Base-by-base conservation (phyloP, 148 eudicot genomes). In the Arbutus unedo region DNA sequence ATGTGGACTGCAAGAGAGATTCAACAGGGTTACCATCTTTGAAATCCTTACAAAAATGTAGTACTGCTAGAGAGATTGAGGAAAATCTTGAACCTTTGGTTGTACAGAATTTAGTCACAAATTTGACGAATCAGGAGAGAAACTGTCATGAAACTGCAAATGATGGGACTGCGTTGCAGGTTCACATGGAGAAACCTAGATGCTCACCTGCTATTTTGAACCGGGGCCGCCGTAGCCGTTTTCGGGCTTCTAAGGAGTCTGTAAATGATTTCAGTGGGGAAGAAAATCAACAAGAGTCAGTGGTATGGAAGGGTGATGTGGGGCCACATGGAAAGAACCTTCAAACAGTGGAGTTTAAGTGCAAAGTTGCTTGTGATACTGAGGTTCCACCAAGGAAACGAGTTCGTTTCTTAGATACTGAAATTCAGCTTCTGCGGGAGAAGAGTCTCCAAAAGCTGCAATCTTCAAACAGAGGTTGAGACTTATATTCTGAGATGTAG, bases 401-500 rank as follows among this genome's bases (percentile, higher is more conserved):
- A 81, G 98, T 93, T 81, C 91, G 78, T 67, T 95, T 95, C 81
- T 78, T 85, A 68, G 94, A 87, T 18, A 44, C 77, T 62, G 84
- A 86, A 66, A 55, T 79, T 54, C 84, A 82, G 60, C 60, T 82
- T 84, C 85, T 68, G 44, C 82, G 81, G 75, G 84, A 81, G 60
- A 84, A 81, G 38, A 82, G 72, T 54, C 82, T 76, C 47, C 81
- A 81, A 55, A 88, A 77, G 80, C 66, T 48, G 21, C 86, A 77
- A 56, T 48, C 59, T 66, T 59, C 81, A 77, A 48, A 43, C 68
- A 76, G 71, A 87, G 80, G 55, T 79, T 47, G 86, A 88, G 91
- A 74, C 57, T 79, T 79, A 81, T 95, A 85, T 91, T 95, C 79
- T 93, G 81, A 79, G 89, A 91, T 50, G 77, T 91, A 72, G 91